Evolutionary conservation across 2,329 filamentous ascomycete genomes (phyloP), one percentile per base, ranked within the genome.

Genomic region (Periconia sp.): DNA sequence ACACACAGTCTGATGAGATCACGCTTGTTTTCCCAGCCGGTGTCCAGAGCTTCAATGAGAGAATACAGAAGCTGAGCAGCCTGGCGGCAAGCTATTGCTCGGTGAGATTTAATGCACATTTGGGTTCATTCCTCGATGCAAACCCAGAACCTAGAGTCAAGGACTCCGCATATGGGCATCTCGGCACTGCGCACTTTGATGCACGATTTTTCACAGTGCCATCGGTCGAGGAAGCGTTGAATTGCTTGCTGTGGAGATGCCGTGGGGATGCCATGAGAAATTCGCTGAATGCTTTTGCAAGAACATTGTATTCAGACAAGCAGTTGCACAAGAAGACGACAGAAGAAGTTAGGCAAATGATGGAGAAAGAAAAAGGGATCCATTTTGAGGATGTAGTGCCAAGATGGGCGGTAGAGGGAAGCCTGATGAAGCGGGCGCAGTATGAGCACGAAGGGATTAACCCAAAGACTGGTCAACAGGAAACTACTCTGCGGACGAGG

Each of bases 1-100:
- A 67, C 42, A 66, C 62, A 28, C 63, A 67, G 31, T 65, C 61
- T 13, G 62, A 67, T 26, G 63, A 67, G 16, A 65, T 67, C 31
- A 67, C 63, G 1, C 45, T 67, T 1, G 49, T 66, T 10, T 67
- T 66, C 23, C 61, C 63, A 1, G 12, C 31, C 11, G 63, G 63
- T 5, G 54, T 65, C 2, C 52, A 60, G 7, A 45, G 18, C 21
- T 67, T 64, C 47, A 64, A 58, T 37, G 59, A 59, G 8, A 48
- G 63, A 2, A 31, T 67, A 8, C 63, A 67, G 28, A 67, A 67
- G 39, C 48, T 67, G 6, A 50, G 44, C 2, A 65, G 60, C 37
- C 37, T 66, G 5, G 55, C 55, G 4, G 61, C 60, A 4, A 58
- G 61, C 21, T 61, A 62, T 33, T 61, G 57, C 23, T 59, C 59